phyloP scores from a whole-genome alignment of 1,284 basidiomycete species.

The Meripilus lineatus region DNA sequence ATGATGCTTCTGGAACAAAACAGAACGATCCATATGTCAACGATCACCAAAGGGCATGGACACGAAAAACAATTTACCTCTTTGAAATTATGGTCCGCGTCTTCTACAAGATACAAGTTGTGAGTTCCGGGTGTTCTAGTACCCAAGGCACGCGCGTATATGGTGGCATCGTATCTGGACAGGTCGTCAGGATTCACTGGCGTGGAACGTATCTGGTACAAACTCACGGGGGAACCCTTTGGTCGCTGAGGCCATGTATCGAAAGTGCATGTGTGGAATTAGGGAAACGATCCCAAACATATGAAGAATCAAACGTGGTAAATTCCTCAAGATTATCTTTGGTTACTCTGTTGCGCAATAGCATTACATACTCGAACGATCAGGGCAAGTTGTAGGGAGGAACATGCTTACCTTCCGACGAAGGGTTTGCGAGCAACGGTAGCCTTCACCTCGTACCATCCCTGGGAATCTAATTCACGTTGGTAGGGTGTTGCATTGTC shows the following conservation, averaged over 20 bases:
- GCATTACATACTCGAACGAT: no score
- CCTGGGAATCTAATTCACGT: constrained; percentile 33
- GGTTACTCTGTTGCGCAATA: constrained; percentile 37
- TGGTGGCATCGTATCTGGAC: constrained; percentile 61
- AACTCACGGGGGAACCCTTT: constrained; percentile 61
- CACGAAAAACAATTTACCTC: constrained; percentile 32
- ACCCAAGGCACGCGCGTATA: constrained; percentile 61
- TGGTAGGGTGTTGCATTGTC: constrained; percentile 9
- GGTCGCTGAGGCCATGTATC: constrained; percentile 63
- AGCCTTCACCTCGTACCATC: constrained; percentile 53
- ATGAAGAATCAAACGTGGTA: constrained; percentile 53
- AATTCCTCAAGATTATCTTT: constrained; percentile 59
- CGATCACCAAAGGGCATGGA: neutral
- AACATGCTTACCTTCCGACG: constrained; percentile 23
- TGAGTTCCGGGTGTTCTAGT: constrained; percentile 58
- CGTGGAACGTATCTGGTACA: neutral
- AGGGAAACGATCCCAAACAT: constrained; percentile 70
- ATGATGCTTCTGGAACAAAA: constrained; percentile 40
- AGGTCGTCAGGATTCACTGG: neutral
- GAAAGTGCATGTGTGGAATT: constrained; percentile 54
- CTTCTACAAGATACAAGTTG: constrained; percentile 59
- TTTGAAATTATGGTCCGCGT: constrained; percentile 71
- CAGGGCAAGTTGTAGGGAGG: no score
- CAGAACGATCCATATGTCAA: neutral
- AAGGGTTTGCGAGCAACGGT: constrained; percentile 57